Evolutionary conservation across 768 basidiomycete genomes (phyloP).

Genomic region (Calocera cornea): DNA sequence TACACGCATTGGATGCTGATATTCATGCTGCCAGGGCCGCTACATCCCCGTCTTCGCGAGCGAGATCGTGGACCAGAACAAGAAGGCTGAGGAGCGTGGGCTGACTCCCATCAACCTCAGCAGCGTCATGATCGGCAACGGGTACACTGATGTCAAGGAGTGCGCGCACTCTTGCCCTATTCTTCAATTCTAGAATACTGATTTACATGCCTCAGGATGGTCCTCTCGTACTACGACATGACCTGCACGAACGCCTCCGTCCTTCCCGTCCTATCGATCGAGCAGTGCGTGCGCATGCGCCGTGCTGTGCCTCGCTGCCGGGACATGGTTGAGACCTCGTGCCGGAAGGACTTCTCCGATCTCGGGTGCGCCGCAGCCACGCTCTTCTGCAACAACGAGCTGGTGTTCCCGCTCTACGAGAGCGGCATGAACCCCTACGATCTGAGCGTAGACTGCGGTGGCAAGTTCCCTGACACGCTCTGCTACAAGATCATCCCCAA

Average conservation of each 20-base stretch:
- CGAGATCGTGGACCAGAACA: conserved; percentile 9
- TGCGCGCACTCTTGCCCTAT: neutral
- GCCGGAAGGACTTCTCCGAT: conserved; percentile 35
- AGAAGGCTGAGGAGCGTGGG: conserved; percentile 4
- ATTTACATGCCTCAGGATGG: neutral
- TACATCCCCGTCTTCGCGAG: conserved; percentile 8
- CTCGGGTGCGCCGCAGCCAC: conserved; percentile 56
- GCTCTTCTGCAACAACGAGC: conserved; percentile 45
- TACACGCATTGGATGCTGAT: neutral
- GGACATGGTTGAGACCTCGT: neutral
- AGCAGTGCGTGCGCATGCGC: conserved; percentile 7
- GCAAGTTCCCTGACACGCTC: conserved; percentile 15
- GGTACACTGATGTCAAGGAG: conserved; percentile 8
- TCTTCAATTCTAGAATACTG: neutral
- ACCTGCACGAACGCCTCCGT: conserved; percentile 19
- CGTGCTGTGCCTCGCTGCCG: neutral
- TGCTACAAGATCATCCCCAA: conserved; percentile 45
- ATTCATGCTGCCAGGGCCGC: neutral
- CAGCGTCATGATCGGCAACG: conserved; percentile 11
- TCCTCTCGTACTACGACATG: neutral
- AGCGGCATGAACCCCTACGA: conserved; percentile 46
- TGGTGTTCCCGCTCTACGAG: conserved; percentile 29
- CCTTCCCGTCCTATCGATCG: conserved; percentile 30
- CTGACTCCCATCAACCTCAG: conserved; percentile 7
- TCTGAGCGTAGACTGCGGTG: conserved; percentile 43